phyloP scores from a whole-genome alignment of 768 basidiomycete genomes.

The Brasilioporus rufonigricans region DNA sequence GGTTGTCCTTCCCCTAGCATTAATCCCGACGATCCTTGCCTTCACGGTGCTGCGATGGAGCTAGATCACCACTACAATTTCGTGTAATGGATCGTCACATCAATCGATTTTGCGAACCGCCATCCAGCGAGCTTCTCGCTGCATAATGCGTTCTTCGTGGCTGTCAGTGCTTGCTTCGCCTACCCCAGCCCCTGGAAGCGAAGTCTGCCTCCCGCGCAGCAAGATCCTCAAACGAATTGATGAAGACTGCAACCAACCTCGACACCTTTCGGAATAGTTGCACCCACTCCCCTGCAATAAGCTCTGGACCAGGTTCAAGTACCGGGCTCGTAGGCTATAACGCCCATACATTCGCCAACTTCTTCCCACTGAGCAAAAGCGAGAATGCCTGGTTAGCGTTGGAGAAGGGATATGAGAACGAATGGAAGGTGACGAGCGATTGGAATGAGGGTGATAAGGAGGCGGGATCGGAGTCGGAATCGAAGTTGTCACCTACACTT shows the following conservation, averaged over 20 bases:
- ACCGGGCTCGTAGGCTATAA: not conserved
- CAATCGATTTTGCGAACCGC: no score
- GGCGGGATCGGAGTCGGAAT: no score
- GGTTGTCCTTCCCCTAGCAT: no score
- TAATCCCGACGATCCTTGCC: no score
- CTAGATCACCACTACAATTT: no score
- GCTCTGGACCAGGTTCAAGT: not conserved
- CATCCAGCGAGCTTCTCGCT: no score
- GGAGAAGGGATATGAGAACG: constrained; percentile 86
- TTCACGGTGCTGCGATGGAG: no score
- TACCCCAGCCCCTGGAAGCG: no score
- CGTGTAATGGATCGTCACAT: no score
- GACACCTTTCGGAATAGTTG: constrained; percentile 26
- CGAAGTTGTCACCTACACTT: no score
- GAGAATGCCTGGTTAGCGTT: constrained; percentile 53
- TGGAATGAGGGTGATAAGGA: constrained; percentile 87
- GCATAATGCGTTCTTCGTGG: no score
- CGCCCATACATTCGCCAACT: constrained; percentile 18
- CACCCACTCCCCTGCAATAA: not conserved
- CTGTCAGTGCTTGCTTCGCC: no score
- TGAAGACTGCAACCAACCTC: constrained; percentile 89
- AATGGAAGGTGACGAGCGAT: constrained; percentile 86
- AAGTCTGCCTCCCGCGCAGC: constrained; percentile 53
- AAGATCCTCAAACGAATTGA: constrained; percentile 86
- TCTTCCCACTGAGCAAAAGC: constrained; percentile 38